Percentiles rank a stretch among this genome's conserved stretches.
phyloP scores from a whole-genome alignment of 2,329 filamentous ascomycete species.

The Drechslerella dactyloides region DNA sequence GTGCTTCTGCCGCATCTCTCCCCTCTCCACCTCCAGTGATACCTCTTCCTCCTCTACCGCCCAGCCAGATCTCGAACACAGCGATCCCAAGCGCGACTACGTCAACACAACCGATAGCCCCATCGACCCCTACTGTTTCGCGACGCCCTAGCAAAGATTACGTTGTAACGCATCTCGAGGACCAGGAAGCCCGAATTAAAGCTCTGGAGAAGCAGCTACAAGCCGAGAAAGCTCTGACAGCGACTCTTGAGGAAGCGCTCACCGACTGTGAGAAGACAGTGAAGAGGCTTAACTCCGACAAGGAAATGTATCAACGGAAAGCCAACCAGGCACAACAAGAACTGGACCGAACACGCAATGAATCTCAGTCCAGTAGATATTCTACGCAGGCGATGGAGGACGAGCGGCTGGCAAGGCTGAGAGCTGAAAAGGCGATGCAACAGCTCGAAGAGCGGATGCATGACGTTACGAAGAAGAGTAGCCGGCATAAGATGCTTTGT shows the following conservation, averaged over 20 bases:
- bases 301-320: slow-evolving; percentile 89
- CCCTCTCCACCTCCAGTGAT: slow-evolving; percentile 95
- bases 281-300: slow-evolving; percentile 71
- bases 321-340: slow-evolving; percentile 61
- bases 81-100: slow-evolving; percentile 58
- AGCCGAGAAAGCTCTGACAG: slow-evolving; percentile 94
- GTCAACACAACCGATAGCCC: slow-evolving; percentile 60
- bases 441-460: slow-evolving; percentile 96
- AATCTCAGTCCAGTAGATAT: slow-evolving; percentile 63
- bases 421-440: slow-evolving; percentile 84
- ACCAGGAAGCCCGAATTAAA: slow-evolving; percentile 91
- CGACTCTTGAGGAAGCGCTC: slow-evolving; percentile 91
- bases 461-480: slow-evolving; percentile 83
- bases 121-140: slow-evolving; percentile 66
- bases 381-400: slow-evolving; percentile 91
- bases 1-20: slow-evolving; percentile 77
- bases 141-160: slow-evolving; percentile 83
- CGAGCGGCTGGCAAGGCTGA: slow-evolving; percentile 87
- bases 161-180: slow-evolving; percentile 81
- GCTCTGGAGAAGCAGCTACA: slow-evolving; percentile 96
- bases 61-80: slow-evolving; percentile 17
- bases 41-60: slow-evolving; percentile 87
- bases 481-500: slow-evolving; percentile 96
- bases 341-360: slow-evolving; percentile 54
- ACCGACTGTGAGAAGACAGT: slow-evolving; percentile 79